phyloP scores from a whole-genome alignment of 2,329 filamentous ascomycete genomes.

The Lachnellula hyalina region DNA sequence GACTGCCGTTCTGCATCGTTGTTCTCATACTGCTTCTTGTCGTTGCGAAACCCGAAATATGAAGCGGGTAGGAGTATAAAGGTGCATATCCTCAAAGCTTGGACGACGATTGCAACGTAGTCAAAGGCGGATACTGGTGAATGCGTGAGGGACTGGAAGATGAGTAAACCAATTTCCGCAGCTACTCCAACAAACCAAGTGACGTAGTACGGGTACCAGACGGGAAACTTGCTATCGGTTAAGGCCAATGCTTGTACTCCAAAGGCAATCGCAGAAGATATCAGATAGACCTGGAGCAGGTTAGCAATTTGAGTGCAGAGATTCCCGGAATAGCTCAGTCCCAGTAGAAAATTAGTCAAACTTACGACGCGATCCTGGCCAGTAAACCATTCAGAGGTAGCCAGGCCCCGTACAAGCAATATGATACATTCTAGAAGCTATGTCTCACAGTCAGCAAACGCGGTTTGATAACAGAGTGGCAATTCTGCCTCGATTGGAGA shows the following conservation, averaged over 20 bases:
- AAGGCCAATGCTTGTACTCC: slow-evolving; percentile 53
- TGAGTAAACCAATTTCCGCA: slow-evolving; percentile 47
- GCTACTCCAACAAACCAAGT: slow-evolving; percentile 54
- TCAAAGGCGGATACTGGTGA: slow-evolving; percentile 21
- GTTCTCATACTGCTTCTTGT: slow-evolving; percentile 29
- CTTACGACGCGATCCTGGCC: slow-evolving; percentile 30
- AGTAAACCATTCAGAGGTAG: slow-evolving; percentile 20
- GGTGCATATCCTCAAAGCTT: slow-evolving; percentile 26
- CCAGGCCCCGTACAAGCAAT: slow-evolving; percentile 20
- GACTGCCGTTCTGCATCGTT: slow-evolving; percentile 54
- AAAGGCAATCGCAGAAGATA: slow-evolving; percentile 61
- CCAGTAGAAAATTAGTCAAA: neutral
- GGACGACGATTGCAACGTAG: slow-evolving; percentile 19
- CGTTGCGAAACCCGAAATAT: slow-evolving; percentile 27
- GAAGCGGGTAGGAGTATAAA: slow-evolving; percentile 34
- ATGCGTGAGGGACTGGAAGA: slow-evolving; percentile 30
- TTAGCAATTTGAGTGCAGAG: slow-evolving; percentile 8
- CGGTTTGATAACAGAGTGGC: neutral
- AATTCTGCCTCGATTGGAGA: slow-evolving; percentile 33
- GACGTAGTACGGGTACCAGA: slow-evolving; percentile 60
- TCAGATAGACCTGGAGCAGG: slow-evolving; percentile 43
- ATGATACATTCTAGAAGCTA: slow-evolving; percentile 30
- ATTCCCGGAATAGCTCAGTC: neutral
- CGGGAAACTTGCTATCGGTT: slow-evolving; percentile 42
- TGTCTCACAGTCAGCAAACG: slow-evolving; percentile 32